Base-by-base conservation (phyloP, 495 filamentous ascomycete species). In the Tricharina praecox region DNA sequence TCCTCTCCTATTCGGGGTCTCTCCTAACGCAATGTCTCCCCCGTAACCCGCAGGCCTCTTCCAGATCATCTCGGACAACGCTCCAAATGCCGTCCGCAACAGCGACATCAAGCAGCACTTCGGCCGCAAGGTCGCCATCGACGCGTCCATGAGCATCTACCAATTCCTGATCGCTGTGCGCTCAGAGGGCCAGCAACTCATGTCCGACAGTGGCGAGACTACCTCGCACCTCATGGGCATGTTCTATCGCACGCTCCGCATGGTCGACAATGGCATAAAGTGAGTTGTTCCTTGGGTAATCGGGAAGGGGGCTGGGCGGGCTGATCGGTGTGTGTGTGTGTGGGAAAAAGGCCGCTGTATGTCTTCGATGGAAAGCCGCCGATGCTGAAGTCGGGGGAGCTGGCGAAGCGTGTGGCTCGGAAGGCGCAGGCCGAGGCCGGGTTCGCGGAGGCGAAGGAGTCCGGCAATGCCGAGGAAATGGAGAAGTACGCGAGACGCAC, bases 41-140 rank as follows among this genome's bases (percentile, higher is more conserved):
- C n/a, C 28, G 7, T 32, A 32, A 32, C 28, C 13, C 13, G 28
- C 54, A 79, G 77, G 80, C 38, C 79, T 95, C 24, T 85, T 76
- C 65, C 74, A 78, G 51, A 74, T 97, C 59, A 86, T 97, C 66
- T 77, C 80, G 48, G 90, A 96, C 50, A 79, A 95, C 64, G 81
- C 81, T 48, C 85, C 88, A 20, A 82, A 86, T 68, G 82, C 90
- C n/a, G 74, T 94, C 69, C 93, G 93, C 63, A 75, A 81, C 48
- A 85, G 90, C 43, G 92, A 97, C 53, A 96, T 97, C 67, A 97
- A 96, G 66, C 87, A 85, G 49, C 92, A 96, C 36, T 97, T 97
- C 56, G 90, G 90, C 53, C 78, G 90, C 54, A 97, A 94, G 65
- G 84, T 96, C 51, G 88, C 87, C 30, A 96, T 95, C 20, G 45